Conservation (phyloP, 805 yeast species). For the Saccharomycopsis sp. region DNA sequence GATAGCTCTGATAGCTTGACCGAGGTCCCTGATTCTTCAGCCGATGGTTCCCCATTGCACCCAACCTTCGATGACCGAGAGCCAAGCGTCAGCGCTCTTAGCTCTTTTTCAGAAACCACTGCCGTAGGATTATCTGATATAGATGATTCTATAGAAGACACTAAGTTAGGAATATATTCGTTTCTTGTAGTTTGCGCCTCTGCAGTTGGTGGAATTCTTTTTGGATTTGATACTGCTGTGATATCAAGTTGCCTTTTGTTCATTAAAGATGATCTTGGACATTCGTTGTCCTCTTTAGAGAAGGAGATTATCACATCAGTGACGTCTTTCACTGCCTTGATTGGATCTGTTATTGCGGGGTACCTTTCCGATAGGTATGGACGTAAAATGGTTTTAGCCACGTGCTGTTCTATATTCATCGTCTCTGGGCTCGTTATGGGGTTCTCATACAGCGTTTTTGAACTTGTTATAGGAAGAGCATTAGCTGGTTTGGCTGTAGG, state of each 20-base stretch:
- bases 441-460: slow-evolving; percentile 33
- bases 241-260: slow-evolving; percentile 52
- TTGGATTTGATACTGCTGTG: slow-evolving; percentile 63
- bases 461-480: slow-evolving; percentile 48
- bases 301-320: slow-evolving; percentile 39
- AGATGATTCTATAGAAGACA: slow-evolving; percentile 19
- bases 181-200: slow-evolving; percentile 29
- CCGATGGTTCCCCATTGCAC: background rate
- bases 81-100: background rate
- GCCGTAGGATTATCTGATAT: background rate
- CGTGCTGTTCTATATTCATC: slow-evolving; percentile 41
- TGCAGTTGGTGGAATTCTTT: slow-evolving; percentile 55
- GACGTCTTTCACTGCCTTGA: slow-evolving; percentile 48
- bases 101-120: background rate
- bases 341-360: slow-evolving; percentile 48
- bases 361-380: slow-evolving; percentile 45
- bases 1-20: background rate
- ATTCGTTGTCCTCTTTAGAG: slow-evolving; percentile 30
- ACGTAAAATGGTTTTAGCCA: slow-evolving; percentile 31
- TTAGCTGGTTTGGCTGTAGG: slow-evolving; percentile 72
- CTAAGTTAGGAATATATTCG: slow-evolving; percentile 15
- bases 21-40: background rate
- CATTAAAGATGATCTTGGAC: slow-evolving; percentile 35
- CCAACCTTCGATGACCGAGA: background rate
- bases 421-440: slow-evolving; percentile 46